These are phyloP conservation scores for Anacardium occidentale DNA, from an alignment of 345 rosid species.

Conservation along the genomic window DNA sequence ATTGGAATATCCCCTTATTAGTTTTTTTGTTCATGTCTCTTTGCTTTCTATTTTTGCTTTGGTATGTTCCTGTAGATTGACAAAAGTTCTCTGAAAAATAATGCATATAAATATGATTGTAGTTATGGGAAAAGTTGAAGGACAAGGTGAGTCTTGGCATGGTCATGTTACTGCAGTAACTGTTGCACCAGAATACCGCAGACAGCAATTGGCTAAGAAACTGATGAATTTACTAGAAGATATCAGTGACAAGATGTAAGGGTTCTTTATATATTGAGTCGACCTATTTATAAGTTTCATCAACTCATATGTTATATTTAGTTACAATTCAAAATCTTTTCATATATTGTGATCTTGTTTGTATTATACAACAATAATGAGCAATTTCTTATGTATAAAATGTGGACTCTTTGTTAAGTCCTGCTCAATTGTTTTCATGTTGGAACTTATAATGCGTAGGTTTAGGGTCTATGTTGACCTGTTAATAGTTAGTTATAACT, in stretches of 20 bases:
- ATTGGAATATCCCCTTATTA: neutral
- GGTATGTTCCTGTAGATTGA: neutral
- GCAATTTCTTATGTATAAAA: neutral
- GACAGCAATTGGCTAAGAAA: conserved; percentile 89
- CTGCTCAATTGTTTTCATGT: neutral
- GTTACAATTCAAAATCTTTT: neutral
- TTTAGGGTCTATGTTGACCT: neutral
- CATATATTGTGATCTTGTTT: neutral
- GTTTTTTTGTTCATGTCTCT: neutral
- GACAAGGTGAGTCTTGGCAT: conserved; percentile 98
- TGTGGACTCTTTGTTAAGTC: neutral
- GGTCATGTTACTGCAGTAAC: conserved; percentile 98
- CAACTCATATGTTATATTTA: neutral
- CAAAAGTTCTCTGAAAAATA: neutral
- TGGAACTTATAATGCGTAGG: neutral
- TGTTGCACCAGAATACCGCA: conserved; percentile 79
- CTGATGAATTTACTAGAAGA: conserved; percentile 87
- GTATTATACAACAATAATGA: no score
- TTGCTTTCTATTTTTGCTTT: neutral
- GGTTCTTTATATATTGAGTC: neutral
- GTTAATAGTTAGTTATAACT: neutral
- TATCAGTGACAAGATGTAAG: conserved; percentile 86
- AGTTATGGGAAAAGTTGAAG: conserved; percentile 98
- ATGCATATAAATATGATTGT: conserved; percentile 27
- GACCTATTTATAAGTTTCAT: neutral